Evolutionary conservation across 176 grass and related monocot species (phyloP), one percentile per base, ranked within the genome.

Genomic region (Zea luxurians): DNA sequence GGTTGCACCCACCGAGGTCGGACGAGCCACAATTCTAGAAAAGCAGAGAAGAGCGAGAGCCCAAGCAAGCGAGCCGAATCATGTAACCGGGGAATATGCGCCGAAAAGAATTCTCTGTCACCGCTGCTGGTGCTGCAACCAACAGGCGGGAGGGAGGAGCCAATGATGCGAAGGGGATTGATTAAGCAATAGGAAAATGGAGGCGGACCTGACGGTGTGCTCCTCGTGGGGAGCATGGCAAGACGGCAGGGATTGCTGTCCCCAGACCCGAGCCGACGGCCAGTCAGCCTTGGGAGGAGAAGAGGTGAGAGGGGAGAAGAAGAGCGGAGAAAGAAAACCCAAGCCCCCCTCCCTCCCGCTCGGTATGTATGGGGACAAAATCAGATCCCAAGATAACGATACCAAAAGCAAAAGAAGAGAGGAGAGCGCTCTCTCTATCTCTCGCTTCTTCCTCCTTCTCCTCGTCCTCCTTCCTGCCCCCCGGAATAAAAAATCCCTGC

Each of bases 171-270:
- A 43, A 58, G 57, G 20, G 13, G 50, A 62, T 70, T 88, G 43
- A 54, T 70, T 88, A 75, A 82, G 84, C 80, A 77, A 77, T 77
- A 76, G 42, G 82, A 64, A 79, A 69, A 87, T 78, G 60, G 63
- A 74, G 59, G 71, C 69, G 73, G 67, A 90, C 90, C 87, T 89
- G 94, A 82, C 57, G 78, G 80, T 68, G 84, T 75, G 91, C 80
- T 84, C 86, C 91, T 86, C 84, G 78, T 86, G 91, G 89, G 87
- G 81, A 81, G 64, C 85, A 86, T 83, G 78, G 61, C 80, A 80
- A 69, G 73, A 64, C 69, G 80, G 80, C 86, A 84, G 48, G 40
- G 78, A 87, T 76, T 87, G 78, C 45, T 87, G 75, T 79, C 76
- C 88, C 80, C 74, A 64, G 65, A 82, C 50, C 84, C 79, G 62